Evolutionary conservation across 192 early-diverging fungal species (phyloP), one percentile per base, ranked within the genome.

Genomic region (Oehlia diaphana): DNA sequence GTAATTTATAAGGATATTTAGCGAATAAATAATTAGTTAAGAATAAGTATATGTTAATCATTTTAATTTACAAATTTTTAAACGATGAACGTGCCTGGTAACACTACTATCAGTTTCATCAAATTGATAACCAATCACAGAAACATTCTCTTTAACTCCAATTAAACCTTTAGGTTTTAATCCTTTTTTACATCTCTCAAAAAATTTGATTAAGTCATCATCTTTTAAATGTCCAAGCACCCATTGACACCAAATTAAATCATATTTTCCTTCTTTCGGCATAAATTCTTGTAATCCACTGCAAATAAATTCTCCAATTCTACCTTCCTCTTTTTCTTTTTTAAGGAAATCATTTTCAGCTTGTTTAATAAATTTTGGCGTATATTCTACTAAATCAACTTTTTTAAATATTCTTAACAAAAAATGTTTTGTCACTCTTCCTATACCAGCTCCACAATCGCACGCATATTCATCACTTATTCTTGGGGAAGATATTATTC

Each of bases 161-260:
- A 99, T 92, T 44, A 97, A 49, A 16, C 96, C 95, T 44, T 94
- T 93, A 44, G 85, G 83, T 63, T 85, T 88, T 42, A 99, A 83
- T 0, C 92, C 93, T 5, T 80, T 75, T 14, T 90, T 91, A 80
- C 95, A 96, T 35, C 94, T 80, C 75, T 88, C 74, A 64, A 99
- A 95, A 81, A 97, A 98, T 0, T 87, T 84, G 7, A 95, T 85
- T 53, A 99, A 82, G 81, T 99, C 94, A 26, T 93, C 92, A 80
- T 98, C 94, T 3, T 92, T 97, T 77, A 98, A 87, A 84, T 98
- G 96, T 31, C 94, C 92, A 31, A 99, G 84, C 2, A 98, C 96
- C 97, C 97, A 99, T 84, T 99, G 97, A 81, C 93, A 96, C 97
- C 97, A 99, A 47, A 99, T 95, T n/a, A 96, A 84, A 77, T 97